A percentile compares a stretch with the other conserved stretches of the same genome.
phyloP scores from a whole-genome alignment of 139 green algal species.

The Axilococcus clingmanii region DNA sequence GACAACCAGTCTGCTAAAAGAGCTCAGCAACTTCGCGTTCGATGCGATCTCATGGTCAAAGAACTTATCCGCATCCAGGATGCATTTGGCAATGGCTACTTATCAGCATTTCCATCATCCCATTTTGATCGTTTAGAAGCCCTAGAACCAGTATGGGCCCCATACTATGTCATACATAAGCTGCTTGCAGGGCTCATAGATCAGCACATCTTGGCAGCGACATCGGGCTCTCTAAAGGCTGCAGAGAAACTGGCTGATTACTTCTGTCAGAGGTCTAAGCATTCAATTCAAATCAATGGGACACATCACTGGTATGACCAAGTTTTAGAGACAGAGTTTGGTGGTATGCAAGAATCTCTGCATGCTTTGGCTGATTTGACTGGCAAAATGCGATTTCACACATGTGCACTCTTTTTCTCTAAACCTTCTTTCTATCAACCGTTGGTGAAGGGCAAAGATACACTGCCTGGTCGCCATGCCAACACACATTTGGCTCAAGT shows the following conservation, averaged over 20 bases:
- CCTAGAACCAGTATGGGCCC: conserved; percentile 49
- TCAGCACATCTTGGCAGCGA: conserved; percentile 29
- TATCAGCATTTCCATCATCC: conserved; percentile 50
- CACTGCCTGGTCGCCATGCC: conserved; percentile 42
- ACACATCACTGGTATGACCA: conserved; percentile 25
- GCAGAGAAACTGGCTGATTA: conserved; percentile 28
- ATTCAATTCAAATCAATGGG: conserved; percentile 3
- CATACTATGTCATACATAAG: conserved; percentile 65
- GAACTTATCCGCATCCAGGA: conserved; percentile 22
- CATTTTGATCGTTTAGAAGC: conserved; percentile 50
- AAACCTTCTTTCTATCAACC: conserved; percentile 13
- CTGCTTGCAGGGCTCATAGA: conserved; percentile 57
- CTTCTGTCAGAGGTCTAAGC: conserved; percentile 15
- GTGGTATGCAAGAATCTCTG: conserved; percentile 34
- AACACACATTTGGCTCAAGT: conserved; percentile 69
- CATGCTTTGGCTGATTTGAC: neutral
- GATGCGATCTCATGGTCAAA: conserved; percentile 5
- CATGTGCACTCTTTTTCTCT: neutral
- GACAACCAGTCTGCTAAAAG: too few relatives aligned
- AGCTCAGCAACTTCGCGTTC: neutral
- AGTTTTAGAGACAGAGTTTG: conserved; percentile 36
- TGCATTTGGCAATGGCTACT: conserved; percentile 28
- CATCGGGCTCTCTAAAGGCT: conserved; percentile 27
- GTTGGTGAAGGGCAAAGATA: conserved; percentile 27
- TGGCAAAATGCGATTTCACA: neutral